Percentiles rank a stretch among this genome's conserved stretches.
Evolutionary conservation across 2,329 filamentous ascomycete genomes (phyloP).

Genomic region (Trichoderma sp.): DNA sequence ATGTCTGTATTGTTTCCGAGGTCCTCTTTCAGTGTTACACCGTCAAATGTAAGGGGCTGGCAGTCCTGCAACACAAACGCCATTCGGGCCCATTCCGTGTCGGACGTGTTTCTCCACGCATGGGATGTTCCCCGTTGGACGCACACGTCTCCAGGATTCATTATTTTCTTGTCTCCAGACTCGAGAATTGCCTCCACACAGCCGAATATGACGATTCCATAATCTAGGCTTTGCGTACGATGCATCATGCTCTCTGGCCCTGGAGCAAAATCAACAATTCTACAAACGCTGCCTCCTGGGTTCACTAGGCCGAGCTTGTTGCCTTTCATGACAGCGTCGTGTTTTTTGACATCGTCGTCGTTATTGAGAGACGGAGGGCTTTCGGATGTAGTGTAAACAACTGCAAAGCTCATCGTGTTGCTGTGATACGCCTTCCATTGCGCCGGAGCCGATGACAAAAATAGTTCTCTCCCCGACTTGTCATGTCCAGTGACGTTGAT

Average conservation of each 20-base stretch:
- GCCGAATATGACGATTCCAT: conserved; percentile 42
- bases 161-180: conserved; percentile 40
- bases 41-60: conserved; percentile 4
- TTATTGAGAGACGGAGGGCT: too few species aligned
- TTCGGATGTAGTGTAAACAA: too few species aligned
- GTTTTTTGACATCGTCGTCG: too few species aligned
- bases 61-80: conserved; percentile 42
- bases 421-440: too few species aligned
- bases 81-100: conserved; percentile 48
- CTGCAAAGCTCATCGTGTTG: too few species aligned
- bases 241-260: conserved; percentile 44
- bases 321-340: conserved; percentile 22
- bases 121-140: conserved; percentile 56
- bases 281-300: conserved; percentile 40
- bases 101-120: conserved; percentile 49
- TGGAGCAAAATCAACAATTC: conserved; percentile 48
- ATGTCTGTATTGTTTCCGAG: background rate
- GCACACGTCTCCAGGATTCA: conserved; percentile 52
- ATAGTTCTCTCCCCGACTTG: too few species aligned
- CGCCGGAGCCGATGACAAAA: too few species aligned
- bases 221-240: conserved; percentile 53
- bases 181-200: too few species aligned
- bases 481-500: too few species aligned
- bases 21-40: background rate
- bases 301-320: conserved; percentile 33